phyloP scores from a whole-genome alignment of 169 alveolate species.

The Babesia sp. region DNA sequence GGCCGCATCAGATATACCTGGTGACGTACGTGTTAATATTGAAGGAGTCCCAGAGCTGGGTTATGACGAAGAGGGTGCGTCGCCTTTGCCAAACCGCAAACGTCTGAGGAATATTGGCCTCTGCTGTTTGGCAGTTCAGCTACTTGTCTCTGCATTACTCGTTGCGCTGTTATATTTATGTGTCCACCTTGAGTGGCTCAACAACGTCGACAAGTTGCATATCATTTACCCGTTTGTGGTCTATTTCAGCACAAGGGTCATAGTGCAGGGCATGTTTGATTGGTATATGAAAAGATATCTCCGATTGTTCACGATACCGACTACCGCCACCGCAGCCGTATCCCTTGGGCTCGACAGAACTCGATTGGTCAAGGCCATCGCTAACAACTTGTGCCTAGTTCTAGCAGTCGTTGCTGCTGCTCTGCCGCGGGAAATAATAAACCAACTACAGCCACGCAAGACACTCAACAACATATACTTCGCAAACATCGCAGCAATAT shows the following conservation, averaged over 20 bases:
- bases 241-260: conserved; percentile 9
- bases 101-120: not conserved
- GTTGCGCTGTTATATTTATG: not conserved
- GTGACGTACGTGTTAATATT: not conserved
- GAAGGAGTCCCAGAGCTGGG: not conserved
- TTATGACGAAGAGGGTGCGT: not conserved
- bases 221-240: conserved; percentile 17
- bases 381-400: conserved; percentile 8
- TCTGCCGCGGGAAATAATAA: not conserved
- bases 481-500: not conserved
- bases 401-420: conserved; percentile 24
- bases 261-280: not conserved
- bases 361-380: not conserved
- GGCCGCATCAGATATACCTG: not conserved
- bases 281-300: not conserved
- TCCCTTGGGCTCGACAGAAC: not conserved
- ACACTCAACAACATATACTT: not conserved
- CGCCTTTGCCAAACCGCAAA: not conserved
- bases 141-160: not conserved
- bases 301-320: not conserved
- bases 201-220: not conserved
- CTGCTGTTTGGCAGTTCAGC: conserved; percentile 1
- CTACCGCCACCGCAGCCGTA: not conserved
- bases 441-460: not conserved
- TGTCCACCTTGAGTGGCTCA: not conserved